Base-by-base conservation (phyloP, 2,329 filamentous ascomycete species). In the Passalora sequoiae region DNA sequence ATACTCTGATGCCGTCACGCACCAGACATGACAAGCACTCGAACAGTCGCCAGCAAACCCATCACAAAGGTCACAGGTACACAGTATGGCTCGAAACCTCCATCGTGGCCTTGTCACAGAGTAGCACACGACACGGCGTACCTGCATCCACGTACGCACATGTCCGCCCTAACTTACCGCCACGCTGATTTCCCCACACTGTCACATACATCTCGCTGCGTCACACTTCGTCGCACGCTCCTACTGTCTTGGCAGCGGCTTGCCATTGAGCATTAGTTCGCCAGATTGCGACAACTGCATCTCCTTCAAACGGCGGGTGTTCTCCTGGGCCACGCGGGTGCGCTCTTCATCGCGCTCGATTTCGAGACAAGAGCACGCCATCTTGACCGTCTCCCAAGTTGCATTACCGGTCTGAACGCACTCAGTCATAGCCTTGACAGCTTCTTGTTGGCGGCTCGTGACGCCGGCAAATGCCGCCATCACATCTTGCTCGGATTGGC, bases 331-430 rank as follows among this genome's bases (percentile, higher is more conserved):
- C 9, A 20, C 22, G 4, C 31, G 31, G 8, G 15, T 21, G 9
- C 31, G 32, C 32, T 43, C 22, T 29, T 44, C 27, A 20, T 44
- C 33, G 5, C n/a, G 28, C 36, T 44, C 42, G 20, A 39, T 44
- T 22, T 35, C 42, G 13, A 28, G n/a, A 13, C 42, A 44, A 10
- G 19, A 15, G 21, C 42, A 44, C 12, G 17, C 6, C 28, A 44
- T 49, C 32, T 20, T 29, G 24, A 39, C 32, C 9, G 33, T 45
- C 39, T 51, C 49, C 49, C 45, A 51, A 2, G 43, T 44, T 3
- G 38, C 45, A 35, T 38, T 24, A 10, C 49, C 49, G 8, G 13
- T 29, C 19, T 39, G 20, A 6, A 51, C 43, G 20, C 42, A 29
- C 4, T 27, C 21, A 9, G 33, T 21, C 30, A 51, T 43, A 10